Conservation (phyloP, 1,284 basidiomycete genomes). For the Cutaneotrichosporon sp. region DNA sequence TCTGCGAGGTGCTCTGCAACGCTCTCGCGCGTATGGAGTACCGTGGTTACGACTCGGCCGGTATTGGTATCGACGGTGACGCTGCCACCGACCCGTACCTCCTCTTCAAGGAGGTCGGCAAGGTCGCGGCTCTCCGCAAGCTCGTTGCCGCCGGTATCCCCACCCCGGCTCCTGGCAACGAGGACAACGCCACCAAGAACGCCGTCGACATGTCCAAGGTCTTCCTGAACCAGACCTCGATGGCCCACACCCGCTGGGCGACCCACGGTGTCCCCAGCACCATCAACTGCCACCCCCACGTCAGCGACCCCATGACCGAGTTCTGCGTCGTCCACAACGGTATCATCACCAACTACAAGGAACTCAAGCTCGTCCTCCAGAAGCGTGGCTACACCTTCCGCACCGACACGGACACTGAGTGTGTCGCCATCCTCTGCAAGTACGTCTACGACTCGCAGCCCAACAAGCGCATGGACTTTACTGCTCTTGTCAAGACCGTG, state of each 20-base stretch:
- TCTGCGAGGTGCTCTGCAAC: constrained; percentile 86
- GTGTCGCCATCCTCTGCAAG: constrained; percentile 91
- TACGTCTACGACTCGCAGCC: constrained; percentile 94
- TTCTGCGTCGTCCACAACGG: constrained; percentile 98
- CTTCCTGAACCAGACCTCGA: constrained; percentile 84
- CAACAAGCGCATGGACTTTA: constrained; percentile 83
- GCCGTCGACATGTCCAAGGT: constrained; percentile 73
- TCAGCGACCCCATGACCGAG: constrained; percentile 70
- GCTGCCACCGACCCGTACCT: constrained; percentile 59
- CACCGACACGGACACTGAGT: constrained; percentile 97
- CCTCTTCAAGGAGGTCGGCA: constrained; percentile 98
- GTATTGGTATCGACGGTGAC: constrained; percentile 93
- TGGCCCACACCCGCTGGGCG: constrained; percentile 99
- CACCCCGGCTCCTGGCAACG: constrained; percentile 23
- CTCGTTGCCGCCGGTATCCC: constrained; percentile 67
- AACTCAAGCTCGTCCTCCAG: constrained; percentile 86
- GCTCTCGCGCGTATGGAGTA: constrained; percentile 96
- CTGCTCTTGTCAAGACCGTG: constrained; percentile 87
- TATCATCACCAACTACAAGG: constrained; percentile 92
- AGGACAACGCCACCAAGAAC: constrained; percentile 14
- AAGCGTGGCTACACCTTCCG: constrained; percentile 94
- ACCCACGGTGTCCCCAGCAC: constrained; percentile 92
- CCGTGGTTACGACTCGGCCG: constrained; percentile 94
- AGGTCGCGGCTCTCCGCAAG: constrained; percentile 90
- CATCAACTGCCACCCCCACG: constrained; percentile 93